These are phyloP conservation scores for Trichoderma sp. DNA, from an alignment of 2,329 filamentous ascomycete genomes.

Conservation along the genomic window DNA sequence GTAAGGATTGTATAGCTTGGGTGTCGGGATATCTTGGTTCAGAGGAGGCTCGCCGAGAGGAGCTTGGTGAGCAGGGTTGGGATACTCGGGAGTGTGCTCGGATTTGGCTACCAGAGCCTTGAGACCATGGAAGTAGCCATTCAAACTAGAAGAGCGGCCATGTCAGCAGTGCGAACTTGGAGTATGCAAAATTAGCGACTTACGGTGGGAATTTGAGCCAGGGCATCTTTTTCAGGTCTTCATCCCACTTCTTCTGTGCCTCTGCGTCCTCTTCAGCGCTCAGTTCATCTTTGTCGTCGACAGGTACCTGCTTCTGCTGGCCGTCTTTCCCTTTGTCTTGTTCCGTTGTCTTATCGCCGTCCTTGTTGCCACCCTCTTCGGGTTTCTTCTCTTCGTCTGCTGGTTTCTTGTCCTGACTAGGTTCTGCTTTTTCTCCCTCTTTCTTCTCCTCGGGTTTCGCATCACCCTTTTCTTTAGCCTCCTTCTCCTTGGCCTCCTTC, in stretches of 20 bases:
- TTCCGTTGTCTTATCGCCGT: constrained; percentile 17
- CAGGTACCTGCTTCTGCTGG: background rate
- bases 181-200: constrained; percentile 19
- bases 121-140: constrained; percentile 77
- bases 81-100: constrained; percentile 72
- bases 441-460: background rate
- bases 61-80: constrained; percentile 40
- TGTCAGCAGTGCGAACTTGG: background rate
- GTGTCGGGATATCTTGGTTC: constrained; percentile 41
- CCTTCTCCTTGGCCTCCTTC: background rate
- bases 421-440: background rate
- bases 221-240: constrained; percentile 36
- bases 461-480: background rate
- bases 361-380: background rate
- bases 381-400: background rate
- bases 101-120: constrained; percentile 62
- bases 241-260: constrained; percentile 28
- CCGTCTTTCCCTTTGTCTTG: background rate
- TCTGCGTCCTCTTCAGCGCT: constrained; percentile 27
- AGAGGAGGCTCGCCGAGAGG: constrained; percentile 36
- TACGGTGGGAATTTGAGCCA: constrained; percentile 42
- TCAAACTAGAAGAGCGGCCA: constrained; percentile 54
- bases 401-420: background rate
- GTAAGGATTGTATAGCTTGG: constrained; percentile 64
- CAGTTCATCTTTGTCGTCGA: constrained; percentile 11